Conservation (phyloP, 495 filamentous ascomycete genomes). For the Penicillium paradoxum region DNA sequence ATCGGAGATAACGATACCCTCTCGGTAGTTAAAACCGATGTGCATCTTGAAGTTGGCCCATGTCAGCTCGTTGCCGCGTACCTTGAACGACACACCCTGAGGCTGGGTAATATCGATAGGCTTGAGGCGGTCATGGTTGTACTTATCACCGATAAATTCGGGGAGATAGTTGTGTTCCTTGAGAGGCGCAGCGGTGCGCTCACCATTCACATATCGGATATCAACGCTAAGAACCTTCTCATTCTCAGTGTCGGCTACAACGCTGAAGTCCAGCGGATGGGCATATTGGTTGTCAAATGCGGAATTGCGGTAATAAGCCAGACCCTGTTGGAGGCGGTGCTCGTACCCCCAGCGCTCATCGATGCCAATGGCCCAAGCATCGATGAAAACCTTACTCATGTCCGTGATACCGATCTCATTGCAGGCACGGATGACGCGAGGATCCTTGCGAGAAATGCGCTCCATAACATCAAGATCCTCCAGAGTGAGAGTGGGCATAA, state of each 20-base stretch:
- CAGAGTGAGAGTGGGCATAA: slow-evolving; percentile 85
- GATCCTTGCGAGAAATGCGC: slow-evolving; percentile 63
- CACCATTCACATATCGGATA: slow-evolving; percentile 73
- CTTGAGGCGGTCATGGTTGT: slow-evolving; percentile 35
- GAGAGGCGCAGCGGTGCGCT: slow-evolving; percentile 52
- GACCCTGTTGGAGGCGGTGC: slow-evolving; percentile 35
- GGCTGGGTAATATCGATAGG: slow-evolving; percentile 39
- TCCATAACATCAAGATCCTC: slow-evolving; percentile 85
- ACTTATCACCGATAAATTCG: slow-evolving; percentile 32
- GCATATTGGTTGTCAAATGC: slow-evolving; percentile 44
- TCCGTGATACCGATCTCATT: slow-evolving; percentile 75
- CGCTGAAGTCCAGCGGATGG: slow-evolving; percentile 35
- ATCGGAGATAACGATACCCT: slow-evolving; percentile 90
- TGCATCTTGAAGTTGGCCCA: slow-evolving; percentile 41
- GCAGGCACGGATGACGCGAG: slow-evolving; percentile 84
- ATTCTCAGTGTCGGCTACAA: slow-evolving; percentile 63
- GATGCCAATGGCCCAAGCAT: slow-evolving; percentile 46
- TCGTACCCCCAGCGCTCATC: slow-evolving; percentile 40
- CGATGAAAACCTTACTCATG: slow-evolving; percentile 81
- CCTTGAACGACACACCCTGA: slow-evolving; percentile 37
- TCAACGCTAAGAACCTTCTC: slow-evolving; percentile 92
- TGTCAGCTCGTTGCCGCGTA: slow-evolving; percentile 34
- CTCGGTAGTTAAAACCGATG: slow-evolving; percentile 82
- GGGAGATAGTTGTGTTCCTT: slow-evolving; percentile 51
- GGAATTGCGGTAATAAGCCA: slow-evolving; percentile 42